A percentile compares a stretch with the other conserved stretches of the same genome.
Conservation (phyloP, 805 yeast genomes). For the Metschnikowia kofuensis region DNA sequence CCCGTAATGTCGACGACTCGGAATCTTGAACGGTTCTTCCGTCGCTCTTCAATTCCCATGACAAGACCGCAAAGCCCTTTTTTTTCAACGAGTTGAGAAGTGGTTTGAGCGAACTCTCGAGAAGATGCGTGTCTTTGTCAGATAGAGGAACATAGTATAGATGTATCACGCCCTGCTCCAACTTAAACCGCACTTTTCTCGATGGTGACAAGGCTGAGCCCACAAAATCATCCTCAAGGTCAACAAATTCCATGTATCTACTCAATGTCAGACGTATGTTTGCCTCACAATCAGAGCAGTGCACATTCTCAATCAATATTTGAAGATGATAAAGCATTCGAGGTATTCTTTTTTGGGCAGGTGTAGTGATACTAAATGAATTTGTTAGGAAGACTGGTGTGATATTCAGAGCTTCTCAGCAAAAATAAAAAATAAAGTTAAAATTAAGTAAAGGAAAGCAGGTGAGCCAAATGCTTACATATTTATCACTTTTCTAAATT, state of each 20-base stretch:
- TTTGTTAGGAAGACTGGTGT: too few species aligned
- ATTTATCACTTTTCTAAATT: too few species aligned
- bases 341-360: not conserved
- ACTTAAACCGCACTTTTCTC: conserved; percentile 16
- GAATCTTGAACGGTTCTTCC: conserved; percentile 14
- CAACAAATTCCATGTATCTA: conserved; percentile 15
- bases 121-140: conserved; percentile 7
- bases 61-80: conserved; percentile 36
- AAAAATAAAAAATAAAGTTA: too few species aligned
- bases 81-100: conserved; percentile 26
- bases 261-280: conserved; percentile 31
- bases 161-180: conserved; percentile 26
- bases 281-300: conserved; percentile 51
- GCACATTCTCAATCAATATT: conserved; percentile 44
- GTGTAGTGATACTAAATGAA: too few species aligned
- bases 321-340: conserved; percentile 5
- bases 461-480: too few species aligned
- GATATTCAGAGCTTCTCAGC: too few species aligned
- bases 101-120: conserved; percentile 20
- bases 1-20: conserved; percentile 6
- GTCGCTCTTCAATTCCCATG: conserved; percentile 31
- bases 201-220: not conserved
- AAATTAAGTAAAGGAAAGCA: too few species aligned
- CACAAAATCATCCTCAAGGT: conserved; percentile 7
- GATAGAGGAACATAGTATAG: conserved; percentile 20